Evolutionary conservation across 805 yeast species (phyloP).

Genomic region (Saccharomyces cerevisiae): DNA sequence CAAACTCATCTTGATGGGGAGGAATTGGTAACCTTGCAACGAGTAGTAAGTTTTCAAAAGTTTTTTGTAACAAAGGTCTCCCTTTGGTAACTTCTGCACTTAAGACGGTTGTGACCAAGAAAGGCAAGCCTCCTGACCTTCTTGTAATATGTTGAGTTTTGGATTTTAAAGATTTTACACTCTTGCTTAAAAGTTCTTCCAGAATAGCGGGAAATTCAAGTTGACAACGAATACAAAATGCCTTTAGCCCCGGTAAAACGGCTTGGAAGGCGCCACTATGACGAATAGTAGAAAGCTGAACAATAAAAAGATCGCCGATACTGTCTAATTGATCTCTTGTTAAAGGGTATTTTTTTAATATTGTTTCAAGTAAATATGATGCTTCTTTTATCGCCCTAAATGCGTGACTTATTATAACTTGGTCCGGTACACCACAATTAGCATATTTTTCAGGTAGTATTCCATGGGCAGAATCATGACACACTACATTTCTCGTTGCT

Average conservation of each 20-base stretch:
- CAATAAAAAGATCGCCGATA: conserved; percentile 49
- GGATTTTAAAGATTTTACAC: conserved; percentile 42
- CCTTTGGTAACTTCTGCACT: conserved; percentile 36
- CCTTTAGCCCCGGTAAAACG: conserved; percentile 69
- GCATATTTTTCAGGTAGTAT: conserved; percentile 42
- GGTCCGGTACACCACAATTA: conserved; percentile 34
- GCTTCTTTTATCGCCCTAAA: conserved; percentile 84
- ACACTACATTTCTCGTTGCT: conserved; percentile 37
- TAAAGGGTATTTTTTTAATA: conserved; percentile 33
- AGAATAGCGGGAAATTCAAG: conserved; percentile 36
- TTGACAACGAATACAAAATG: conserved; percentile 55
- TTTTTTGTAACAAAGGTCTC: conserved; percentile 36
- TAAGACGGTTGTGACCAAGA: conserved; percentile 65
- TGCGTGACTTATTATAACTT: conserved; percentile 52
- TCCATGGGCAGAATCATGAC: conserved; percentile 68
- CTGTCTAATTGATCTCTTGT: conserved; percentile 16
- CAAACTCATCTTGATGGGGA: conserved; percentile 47
- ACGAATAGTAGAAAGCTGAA: conserved; percentile 63
- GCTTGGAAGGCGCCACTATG: conserved; percentile 93
- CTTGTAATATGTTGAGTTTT: conserved; percentile 70
- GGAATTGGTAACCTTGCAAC: conserved; percentile 48
- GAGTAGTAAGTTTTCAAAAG: conserved; percentile 44
- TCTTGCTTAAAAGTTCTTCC: conserved; percentile 50
- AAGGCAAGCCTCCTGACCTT: conserved; percentile 90
- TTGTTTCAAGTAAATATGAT: conserved; percentile 41